Evolutionary conservation across 805 yeast species (phyloP).

Genomic region (Metschnikowia bowlesiae): DNA sequence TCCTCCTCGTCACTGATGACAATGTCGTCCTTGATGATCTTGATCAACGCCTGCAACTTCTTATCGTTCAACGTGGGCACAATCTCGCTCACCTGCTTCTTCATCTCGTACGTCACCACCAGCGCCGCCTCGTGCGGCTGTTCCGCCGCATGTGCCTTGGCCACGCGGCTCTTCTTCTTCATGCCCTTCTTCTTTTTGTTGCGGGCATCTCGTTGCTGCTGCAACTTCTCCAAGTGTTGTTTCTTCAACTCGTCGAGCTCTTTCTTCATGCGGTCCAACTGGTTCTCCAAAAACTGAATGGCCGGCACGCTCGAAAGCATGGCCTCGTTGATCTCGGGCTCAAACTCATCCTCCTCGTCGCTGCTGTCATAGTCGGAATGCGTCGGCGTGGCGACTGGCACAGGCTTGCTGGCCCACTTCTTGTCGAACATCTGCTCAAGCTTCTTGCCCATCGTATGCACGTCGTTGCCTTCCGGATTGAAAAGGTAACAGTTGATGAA

Average conservation of each 20-base stretch:
- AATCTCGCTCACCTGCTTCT: conserved; percentile 84
- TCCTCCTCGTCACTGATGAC: conserved; percentile 67
- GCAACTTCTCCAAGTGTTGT: conserved; percentile 64
- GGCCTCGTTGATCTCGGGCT: conserved; percentile 51
- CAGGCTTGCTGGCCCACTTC: conserved; percentile 72
- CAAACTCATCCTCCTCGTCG: conserved; percentile 50
- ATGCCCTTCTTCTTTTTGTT: conserved; percentile 37
- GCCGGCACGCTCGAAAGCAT: conserved; percentile 77
- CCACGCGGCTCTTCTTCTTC: conserved; percentile 27
- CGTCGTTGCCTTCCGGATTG: conserved; percentile 97
- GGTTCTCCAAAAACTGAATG: conserved; percentile 82
- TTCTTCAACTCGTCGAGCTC: conserved; percentile 80
- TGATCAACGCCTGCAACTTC: conserved; percentile 76
- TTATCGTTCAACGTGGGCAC: conserved; percentile 74
- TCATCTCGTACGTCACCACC: conserved; percentile 88
- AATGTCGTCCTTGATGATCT: conserved; percentile 72
- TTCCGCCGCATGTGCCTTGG: conserved; percentile 22
- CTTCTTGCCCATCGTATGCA: conserved; percentile 90
- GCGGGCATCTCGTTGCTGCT: conserved; percentile 56
- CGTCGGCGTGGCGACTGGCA: conserved; percentile 63
- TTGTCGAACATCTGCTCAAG: conserved; percentile 81
- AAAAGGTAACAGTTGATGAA: conserved; percentile 86
- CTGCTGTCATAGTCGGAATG: conserved; percentile 43
- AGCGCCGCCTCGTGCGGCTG: conserved; percentile 25
- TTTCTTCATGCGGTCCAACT: conserved; percentile 76